These are phyloP conservation scores for Penicillium sp. DNA, from an alignment of 2,329 filamentous ascomycete species.

Conservation along the genomic window DNA sequence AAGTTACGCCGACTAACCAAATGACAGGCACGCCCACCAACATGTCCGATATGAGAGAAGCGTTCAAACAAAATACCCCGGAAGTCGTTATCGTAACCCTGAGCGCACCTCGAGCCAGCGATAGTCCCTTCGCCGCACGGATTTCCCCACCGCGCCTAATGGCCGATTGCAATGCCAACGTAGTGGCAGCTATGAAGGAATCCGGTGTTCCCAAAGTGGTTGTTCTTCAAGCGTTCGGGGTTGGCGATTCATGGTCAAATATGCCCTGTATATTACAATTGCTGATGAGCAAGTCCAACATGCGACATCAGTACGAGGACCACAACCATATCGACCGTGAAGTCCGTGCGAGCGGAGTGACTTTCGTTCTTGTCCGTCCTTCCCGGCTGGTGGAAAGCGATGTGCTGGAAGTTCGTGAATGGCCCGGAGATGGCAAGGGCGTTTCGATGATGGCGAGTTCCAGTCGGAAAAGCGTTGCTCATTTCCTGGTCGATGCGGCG, in stretches of 20 bases:
- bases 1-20: not conserved
- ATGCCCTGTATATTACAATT: conserved; percentile 45
- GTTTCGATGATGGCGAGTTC: conserved; percentile 42
- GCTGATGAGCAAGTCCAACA: conserved; percentile 50
- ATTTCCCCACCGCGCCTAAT: conserved; percentile 50
- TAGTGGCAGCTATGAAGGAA: conserved; percentile 40
- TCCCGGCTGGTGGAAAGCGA: conserved; percentile 46
- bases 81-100: conserved; percentile 53
- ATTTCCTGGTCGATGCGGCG: conserved; percentile 48
- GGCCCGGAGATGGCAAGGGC: conserved; percentile 45
- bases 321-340: conserved; percentile 50
- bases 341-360: conserved; percentile 37
- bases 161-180: conserved; percentile 43
- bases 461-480: conserved; percentile 45
- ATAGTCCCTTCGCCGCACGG: conserved; percentile 51
- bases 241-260: conserved; percentile 47
- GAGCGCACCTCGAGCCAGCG: conserved; percentile 46
- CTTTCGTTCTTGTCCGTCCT: conserved; percentile 50
- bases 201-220: conserved; percentile 46
- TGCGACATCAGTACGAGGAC: conserved; percentile 50
- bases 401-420: conserved; percentile 39
- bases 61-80: conserved; percentile 13
- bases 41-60: conserved; percentile 18
- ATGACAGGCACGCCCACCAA: conserved; percentile 22
- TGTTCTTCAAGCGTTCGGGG: conserved; percentile 54